A percentile compares a stretch with the other conserved stretches of the same genome.
Evolutionary conservation across 164 flowering plant species (phyloP).

Genomic region (Nelumbo lutea): DNA sequence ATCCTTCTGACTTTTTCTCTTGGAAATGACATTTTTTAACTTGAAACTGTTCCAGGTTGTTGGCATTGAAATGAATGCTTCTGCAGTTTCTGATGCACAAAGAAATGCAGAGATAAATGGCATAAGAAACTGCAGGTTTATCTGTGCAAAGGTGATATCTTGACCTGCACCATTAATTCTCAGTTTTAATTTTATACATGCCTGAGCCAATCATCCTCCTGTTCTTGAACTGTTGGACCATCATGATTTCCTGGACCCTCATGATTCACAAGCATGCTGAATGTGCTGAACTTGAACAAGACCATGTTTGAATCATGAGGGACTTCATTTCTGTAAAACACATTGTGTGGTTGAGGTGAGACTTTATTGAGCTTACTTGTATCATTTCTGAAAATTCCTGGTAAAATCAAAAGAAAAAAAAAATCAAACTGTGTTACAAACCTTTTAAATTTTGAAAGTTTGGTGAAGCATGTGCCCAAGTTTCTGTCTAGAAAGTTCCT

Average conservation of each 20-base stretch:
- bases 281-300: background rate
- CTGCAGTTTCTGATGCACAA: slow-evolving; percentile 89
- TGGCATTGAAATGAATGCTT: slow-evolving; percentile 97
- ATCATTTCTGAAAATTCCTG: no score
- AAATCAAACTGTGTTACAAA: no score
- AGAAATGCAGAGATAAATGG: slow-evolving; percentile 93
- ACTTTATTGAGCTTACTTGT: no score
- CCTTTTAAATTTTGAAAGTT: no score
- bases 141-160: slow-evolving; percentile 73
- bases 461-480: no score
- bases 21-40: background rate
- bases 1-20: background rate
- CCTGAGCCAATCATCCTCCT: background rate
- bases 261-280: no score
- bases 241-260: background rate
- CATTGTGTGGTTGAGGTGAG: no score
- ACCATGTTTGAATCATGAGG: background rate
- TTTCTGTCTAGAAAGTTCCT: no score
- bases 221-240: no score
- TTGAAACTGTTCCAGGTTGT: slow-evolving; percentile 53
- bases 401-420: no score
- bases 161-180: background rate
- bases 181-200: background rate
- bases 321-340: no score
- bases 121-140: slow-evolving; percentile 78